These are phyloP conservation scores for Kwoniella shivajii DNA, from an alignment of 1,284 basidiomycete genomes.

Conservation along the genomic window DNA sequence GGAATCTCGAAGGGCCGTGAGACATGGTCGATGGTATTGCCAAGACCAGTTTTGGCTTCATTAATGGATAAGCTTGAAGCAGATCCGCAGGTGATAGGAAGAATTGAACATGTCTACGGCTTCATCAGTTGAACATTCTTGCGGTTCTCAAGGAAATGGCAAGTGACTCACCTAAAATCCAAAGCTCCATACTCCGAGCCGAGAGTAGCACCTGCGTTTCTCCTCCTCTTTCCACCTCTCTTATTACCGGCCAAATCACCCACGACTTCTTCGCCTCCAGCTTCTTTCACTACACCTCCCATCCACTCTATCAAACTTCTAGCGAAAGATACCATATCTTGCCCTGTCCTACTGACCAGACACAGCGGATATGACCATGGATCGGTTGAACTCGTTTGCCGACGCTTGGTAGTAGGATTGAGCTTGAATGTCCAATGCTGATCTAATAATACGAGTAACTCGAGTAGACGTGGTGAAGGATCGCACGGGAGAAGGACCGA, in stretches of 20 bases:
- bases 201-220: constrained; percentile 41
- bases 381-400: constrained; percentile 1
- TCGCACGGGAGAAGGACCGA: constrained; percentile 92
- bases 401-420: constrained; percentile 59
- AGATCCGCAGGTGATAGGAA: constrained; percentile 81
- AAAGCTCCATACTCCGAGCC: constrained; percentile 48
- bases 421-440: constrained; percentile 92
- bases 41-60: constrained; percentile 87
- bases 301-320: constrained; percentile 99
- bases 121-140: not conserved
- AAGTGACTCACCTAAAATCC: constrained; percentile 49
- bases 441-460: constrained; percentile 91
- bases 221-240: constrained; percentile 63
- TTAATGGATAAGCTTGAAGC: constrained; percentile 76
- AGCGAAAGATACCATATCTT: constrained; percentile 92
- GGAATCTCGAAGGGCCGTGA: constrained; percentile 81
- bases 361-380: constrained; percentile 72
- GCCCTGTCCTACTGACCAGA: constrained; percentile 83
- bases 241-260: constrained; percentile 48
- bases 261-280: constrained; percentile 73
- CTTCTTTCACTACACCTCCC: constrained; percentile 86
- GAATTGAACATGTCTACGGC: constrained; percentile 79
- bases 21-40: constrained; percentile 90
- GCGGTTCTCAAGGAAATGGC: not conserved
- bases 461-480: constrained; percentile 87